These are phyloP conservation scores for Cryptosporidium meleagridis DNA, from an alignment of 169 alveolate genomes.

Conservation along the genomic window DNA sequence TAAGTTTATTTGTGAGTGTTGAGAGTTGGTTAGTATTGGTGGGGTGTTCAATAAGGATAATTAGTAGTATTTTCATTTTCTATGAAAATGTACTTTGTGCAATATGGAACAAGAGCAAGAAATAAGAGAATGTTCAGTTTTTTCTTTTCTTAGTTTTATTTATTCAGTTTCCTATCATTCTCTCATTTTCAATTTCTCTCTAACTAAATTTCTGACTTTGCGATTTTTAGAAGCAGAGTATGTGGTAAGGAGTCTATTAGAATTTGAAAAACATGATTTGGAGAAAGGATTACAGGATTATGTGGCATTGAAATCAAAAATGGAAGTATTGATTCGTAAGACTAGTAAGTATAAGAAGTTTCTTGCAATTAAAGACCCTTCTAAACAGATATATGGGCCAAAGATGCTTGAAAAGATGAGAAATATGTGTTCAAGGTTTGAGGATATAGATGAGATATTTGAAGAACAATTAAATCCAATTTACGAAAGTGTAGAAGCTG, in stretches of 20 bases:
- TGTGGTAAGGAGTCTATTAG: slow-evolving; percentile 12
- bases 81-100: neutral
- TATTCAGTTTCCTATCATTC: too few species aligned
- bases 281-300: slow-evolving; percentile 27
- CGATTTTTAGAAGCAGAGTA: slow-evolving; percentile 29
- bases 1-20: neutral
- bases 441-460: slow-evolving; percentile 25
- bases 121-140: too few species aligned
- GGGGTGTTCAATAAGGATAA: neutral
- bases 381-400: slow-evolving; percentile 64
- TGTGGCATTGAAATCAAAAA: slow-evolving; percentile 15
- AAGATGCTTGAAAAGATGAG: slow-evolving; percentile 67
- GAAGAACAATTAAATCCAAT: slow-evolving; percentile 58
- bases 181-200: too few species aligned
- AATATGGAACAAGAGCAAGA: neutral
- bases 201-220: neutral
- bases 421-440: slow-evolving; percentile 48
- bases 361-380: slow-evolving; percentile 37
- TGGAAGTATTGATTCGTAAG: slow-evolving; percentile 28
- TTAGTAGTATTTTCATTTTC: neutral
- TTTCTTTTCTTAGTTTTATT: too few species aligned
- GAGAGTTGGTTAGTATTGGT: neutral
- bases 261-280: slow-evolving; percentile 18
- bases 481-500: slow-evolving; percentile 26
- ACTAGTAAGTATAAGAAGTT: slow-evolving; percentile 43